Percentiles rank a stretch among this genome's conserved stretches.
phyloP scores from a whole-genome alignment of 2,329 filamentous ascomycete species.

The Cordyceps cicadae region DNA sequence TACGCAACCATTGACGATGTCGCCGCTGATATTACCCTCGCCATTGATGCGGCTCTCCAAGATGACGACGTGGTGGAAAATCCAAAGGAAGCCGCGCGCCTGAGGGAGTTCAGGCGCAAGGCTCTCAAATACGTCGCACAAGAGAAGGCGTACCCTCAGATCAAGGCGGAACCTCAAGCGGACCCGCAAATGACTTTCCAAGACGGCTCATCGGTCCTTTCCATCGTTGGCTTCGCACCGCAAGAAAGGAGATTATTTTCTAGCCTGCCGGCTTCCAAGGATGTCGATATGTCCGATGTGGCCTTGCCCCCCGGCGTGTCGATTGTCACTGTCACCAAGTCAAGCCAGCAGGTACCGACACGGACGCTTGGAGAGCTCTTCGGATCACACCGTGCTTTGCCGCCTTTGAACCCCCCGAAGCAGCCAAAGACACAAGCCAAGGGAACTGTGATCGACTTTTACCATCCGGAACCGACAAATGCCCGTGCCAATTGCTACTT shows the following conservation, averaged over 20 bases:
- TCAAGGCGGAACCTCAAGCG: conserved; percentile 31
- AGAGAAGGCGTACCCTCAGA: conserved; percentile 45
- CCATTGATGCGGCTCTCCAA: conserved; percentile 39
- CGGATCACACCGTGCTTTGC: conserved; percentile 56
- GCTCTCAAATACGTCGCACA: conserved; percentile 55
- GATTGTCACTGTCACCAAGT: conserved; percentile 28
- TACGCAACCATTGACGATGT: conserved; percentile 59
- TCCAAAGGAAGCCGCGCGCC: conserved; percentile 34
- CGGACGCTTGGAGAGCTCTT: conserved; percentile 68
- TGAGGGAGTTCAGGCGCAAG: conserved; percentile 52
- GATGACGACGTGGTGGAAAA: conserved; percentile 32
- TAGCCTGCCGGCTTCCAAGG: conserved; percentile 50
- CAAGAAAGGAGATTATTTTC: conserved; percentile 76
- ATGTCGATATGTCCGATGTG: conserved; percentile 28
- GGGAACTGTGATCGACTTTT: conserved; percentile 45
- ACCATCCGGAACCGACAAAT: conserved; percentile 46
- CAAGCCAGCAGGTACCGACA: conserved; percentile 35
- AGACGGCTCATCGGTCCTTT: conserved; percentile 55
- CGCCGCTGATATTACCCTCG: conserved; percentile 46
- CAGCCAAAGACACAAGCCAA: conserved; percentile 63
- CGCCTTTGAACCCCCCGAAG: conserved; percentile 62
- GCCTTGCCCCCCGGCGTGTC: conserved; percentile 68
- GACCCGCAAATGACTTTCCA: conserved; percentile 29
- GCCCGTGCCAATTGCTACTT: conserved; percentile 55
- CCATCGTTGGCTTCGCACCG: conserved; percentile 66